Conservation (phyloP, 1,139 yeast genomes). For the Blastobotrys capitulatus region DNA sequence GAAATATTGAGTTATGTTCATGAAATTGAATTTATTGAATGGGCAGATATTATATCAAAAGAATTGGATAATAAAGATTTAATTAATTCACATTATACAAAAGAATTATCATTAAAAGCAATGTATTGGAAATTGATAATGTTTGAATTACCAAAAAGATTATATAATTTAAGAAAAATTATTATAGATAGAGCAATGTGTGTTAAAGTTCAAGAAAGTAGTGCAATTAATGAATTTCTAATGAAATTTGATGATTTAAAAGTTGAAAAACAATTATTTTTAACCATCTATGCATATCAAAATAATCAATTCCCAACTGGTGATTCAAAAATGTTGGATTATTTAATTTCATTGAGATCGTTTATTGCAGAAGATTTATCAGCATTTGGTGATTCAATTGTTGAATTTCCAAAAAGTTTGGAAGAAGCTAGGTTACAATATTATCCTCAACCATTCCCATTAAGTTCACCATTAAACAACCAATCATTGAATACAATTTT, state of each 20-base stretch:
- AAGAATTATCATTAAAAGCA: not conserved
- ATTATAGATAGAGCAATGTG: not conserved
- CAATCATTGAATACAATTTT: not conserved
- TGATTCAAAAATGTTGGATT: not conserved
- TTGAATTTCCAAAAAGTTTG: not conserved
- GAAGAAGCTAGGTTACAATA: constrained; percentile 1
- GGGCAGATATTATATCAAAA: not conserved
- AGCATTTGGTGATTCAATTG: not conserved
- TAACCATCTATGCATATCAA: constrained; percentile 1
- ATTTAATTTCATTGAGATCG: not conserved
- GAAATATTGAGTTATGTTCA: not conserved
- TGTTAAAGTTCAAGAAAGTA: not conserved
- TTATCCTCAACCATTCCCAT: not conserved
- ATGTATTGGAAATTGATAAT: not conserved
- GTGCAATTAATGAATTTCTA: not conserved
- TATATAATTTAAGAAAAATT: not conserved
- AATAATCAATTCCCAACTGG: not conserved
- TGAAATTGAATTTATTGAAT: not conserved
- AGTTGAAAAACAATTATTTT: not conserved
- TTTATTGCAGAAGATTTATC: not conserved
- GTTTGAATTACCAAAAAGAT: not conserved
- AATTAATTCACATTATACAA: not conserved
- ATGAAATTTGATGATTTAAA: not conserved
- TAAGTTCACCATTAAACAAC: not conserved
- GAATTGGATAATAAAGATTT: not conserved